phyloP scores from a whole-genome alignment of 768 basidiomycete genomes.

The Leccinum broughii region DNA sequence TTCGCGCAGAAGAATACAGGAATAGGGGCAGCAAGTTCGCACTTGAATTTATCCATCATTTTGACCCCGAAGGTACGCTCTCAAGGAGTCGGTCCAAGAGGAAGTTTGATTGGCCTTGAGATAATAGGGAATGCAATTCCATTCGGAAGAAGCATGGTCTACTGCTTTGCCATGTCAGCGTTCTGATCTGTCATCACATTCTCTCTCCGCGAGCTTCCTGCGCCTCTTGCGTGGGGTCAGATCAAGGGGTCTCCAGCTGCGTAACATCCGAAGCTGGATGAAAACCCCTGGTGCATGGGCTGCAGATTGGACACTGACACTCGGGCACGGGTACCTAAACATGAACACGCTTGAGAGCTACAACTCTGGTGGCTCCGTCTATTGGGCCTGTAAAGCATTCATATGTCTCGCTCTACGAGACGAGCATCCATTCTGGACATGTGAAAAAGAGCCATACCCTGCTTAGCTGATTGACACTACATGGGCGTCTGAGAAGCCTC shows the following conservation, averaged over 20 bases:
- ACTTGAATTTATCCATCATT: not conserved
- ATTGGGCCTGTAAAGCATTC: not conserved
- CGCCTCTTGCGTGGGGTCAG: not conserved
- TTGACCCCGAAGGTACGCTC: not conserved
- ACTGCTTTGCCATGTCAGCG: not conserved
- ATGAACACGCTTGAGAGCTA: not conserved
- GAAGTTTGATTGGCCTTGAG: not conserved
- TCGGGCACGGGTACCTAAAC: not conserved
- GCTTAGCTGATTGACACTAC: not conserved
- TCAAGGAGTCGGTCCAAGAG: not conserved
- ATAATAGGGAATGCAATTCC: not conserved
- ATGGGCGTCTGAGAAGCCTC: not conserved
- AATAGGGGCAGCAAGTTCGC: not conserved
- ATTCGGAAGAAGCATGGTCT: not conserved
- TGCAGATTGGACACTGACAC: not conserved
- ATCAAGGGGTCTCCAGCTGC: not conserved
- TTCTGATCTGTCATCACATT: not conserved
- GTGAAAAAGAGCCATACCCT: not conserved
- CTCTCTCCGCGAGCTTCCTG: not conserved
- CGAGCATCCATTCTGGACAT: not conserved
- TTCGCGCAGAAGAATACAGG: not conserved
- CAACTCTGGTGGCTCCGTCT: not conserved
- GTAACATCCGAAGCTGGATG: not conserved
- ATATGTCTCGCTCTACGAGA: not conserved
- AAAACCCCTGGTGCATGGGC: not conserved